Percentiles rank a stretch among this genome's conserved stretches.
Conservation (phyloP, 1,284 basidiomycete species). For the Coriolopsis trogii region DNA sequence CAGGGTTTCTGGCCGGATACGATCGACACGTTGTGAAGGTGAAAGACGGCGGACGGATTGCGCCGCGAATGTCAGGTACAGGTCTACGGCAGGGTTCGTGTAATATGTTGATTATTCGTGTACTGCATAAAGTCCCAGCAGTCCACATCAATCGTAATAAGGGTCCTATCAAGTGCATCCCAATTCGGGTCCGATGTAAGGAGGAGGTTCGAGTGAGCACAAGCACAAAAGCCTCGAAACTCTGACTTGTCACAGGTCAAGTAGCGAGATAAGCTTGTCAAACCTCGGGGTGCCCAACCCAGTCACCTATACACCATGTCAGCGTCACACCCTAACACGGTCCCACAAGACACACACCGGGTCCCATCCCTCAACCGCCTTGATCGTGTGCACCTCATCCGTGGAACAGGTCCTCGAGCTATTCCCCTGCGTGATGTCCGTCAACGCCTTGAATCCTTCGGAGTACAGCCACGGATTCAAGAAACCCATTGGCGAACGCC, state of each 20-base stretch:
- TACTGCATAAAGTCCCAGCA: too few relatives aligned
- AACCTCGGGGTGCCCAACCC: constrained; percentile 17
- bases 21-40: constrained; percentile 11
- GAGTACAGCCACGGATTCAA: constrained; percentile 48
- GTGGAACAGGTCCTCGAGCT: constrained; percentile 31
- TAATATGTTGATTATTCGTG: too few relatives aligned
- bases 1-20: constrained; percentile 45
- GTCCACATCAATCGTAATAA: too few relatives aligned
- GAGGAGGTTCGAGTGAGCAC: too few relatives aligned
- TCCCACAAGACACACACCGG: too few relatives aligned
- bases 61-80: too few relatives aligned
- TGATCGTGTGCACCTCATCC: constrained; percentile 42
- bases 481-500: constrained; percentile 47
- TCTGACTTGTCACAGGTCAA: constrained; percentile 18
- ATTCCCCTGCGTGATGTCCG: constrained; percentile 28
- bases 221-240: too few relatives aligned
- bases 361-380: constrained; percentile 44
- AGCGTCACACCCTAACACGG: too few relatives aligned
- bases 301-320: constrained; percentile 5
- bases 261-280: constrained; percentile 15
- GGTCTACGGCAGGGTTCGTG: too few relatives aligned
- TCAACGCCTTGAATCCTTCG: constrained; percentile 22
- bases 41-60: too few relatives aligned
- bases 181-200: too few relatives aligned
- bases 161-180: too few relatives aligned